Evolutionary conservation across 345 rosid genomes (phyloP), one percentile per base, ranked within the genome.

Genomic region (Jatropha curcas): DNA sequence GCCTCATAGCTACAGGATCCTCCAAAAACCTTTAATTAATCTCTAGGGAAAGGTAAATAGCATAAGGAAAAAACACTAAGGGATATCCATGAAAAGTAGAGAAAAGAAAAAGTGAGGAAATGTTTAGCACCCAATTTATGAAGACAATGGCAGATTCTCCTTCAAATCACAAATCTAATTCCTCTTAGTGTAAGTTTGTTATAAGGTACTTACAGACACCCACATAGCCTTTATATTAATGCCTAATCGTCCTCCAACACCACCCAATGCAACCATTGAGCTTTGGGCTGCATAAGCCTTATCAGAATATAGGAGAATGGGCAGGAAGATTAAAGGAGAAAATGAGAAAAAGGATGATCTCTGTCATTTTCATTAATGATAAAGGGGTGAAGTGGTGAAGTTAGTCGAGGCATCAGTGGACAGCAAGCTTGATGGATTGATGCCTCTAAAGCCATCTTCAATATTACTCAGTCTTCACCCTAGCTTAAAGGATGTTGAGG

Each of bases 361-460:
- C 27, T 17, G 71, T 79, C 43, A 72, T 39, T 60, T 7, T 82
- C n/a, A 45, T 82, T 11, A 79, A 82, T 37, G 82, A 79, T 39
- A 28, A 72, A 48, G 80, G n/a, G n/a, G n/a, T n/a, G n/a, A n/a
- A n/a, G n/a, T n/a, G n/a, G 80, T 73, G 10, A 76, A 76, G 55
- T 59, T 82, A 4, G 76, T 82, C 6, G 78, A 78, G 66, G 85
- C 82, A 12, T 46, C 53, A 2, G 71, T 60, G 4, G 66, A 72
- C 17, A 55, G 31, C 34, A 20, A 6, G 60, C 78, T 82, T 22
- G 78, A 82, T 24, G 70, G 43, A 5, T 20, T 69, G 31, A 70
- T 73, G 76, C 79, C 67, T 34, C 53, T 70, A 45, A 72, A 60
- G 64, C 85, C 84, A 13, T 81, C 84, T 11, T 74, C 77, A 0